phyloP scores from a whole-genome alignment of 345 rosid species.

The Gossypium herbaceum region DNA sequence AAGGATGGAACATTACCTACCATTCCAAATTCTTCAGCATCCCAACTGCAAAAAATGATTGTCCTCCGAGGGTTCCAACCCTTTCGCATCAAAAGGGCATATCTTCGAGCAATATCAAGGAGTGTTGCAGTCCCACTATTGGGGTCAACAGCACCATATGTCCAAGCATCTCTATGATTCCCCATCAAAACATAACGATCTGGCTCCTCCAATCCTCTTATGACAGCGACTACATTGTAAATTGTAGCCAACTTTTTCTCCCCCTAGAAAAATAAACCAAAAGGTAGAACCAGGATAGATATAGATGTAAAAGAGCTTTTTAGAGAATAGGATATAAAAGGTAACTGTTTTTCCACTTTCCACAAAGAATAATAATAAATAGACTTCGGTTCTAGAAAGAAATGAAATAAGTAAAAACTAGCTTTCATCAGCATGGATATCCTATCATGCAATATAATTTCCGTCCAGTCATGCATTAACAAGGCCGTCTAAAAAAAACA shows the following conservation, averaged over 20 bases:
- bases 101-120: slow-evolving; percentile 83
- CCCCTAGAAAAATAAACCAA: slow-evolving; percentile 41
- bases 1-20: slow-evolving; percentile 46
- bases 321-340: neutral
- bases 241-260: slow-evolving; percentile 61
- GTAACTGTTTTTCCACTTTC: neutral
- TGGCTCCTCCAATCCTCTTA: slow-evolving; percentile 71
- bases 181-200: slow-evolving; percentile 85
- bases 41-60: slow-evolving; percentile 87
- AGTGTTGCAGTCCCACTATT: slow-evolving; percentile 95
- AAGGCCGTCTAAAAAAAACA: neutral
- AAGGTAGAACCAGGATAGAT: slow-evolving; percentile 17
- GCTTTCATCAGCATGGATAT: neutral
- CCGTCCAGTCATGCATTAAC: neutral
- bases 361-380: neutral
- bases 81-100: slow-evolving; percentile 47
- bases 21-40: slow-evolving; percentile 98
- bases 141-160: slow-evolving; percentile 97
- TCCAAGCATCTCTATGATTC: slow-evolving; percentile 97
- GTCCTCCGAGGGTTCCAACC: slow-evolving; percentile 96
- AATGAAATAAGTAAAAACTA: slow-evolving; percentile 5
- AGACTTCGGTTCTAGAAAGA: neutral
- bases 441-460: slow-evolving; percentile 5
- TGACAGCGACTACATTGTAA: slow-evolving; percentile 60
- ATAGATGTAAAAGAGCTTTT: neutral